Conservation (phyloP, 495 filamentous ascomycete species). For the Chaetomium cochliodes region DNA sequence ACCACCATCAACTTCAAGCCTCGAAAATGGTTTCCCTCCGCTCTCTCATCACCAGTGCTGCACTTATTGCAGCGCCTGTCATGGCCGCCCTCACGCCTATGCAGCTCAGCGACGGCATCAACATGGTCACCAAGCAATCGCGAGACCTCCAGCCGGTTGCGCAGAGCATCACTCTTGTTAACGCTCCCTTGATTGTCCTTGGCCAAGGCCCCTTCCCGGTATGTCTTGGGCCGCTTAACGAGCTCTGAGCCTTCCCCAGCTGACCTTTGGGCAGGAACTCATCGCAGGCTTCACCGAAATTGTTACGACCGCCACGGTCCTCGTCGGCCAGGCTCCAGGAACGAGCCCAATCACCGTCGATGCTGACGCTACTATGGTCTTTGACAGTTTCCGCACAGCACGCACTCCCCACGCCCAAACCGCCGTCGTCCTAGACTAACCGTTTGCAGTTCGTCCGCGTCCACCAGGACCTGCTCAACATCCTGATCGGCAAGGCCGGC, state of each 20-base stretch:
- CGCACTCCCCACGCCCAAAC: too few species aligned
- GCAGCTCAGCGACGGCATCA: slow-evolving; percentile 31
- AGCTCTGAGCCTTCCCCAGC: too few species aligned
- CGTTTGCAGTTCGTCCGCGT: background rate
- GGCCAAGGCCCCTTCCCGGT: slow-evolving; percentile 34
- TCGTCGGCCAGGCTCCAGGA: background rate
- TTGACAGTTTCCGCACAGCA: background rate
- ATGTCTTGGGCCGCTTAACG: background rate
- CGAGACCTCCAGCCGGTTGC: slow-evolving; percentile 31
- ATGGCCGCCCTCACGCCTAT: slow-evolving; percentile 22
- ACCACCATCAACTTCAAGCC: background rate
- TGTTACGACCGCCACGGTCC: background rate
- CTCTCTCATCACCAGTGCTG: slow-evolving; percentile 9
- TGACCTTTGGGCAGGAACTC: background rate
- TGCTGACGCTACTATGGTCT: background rate
- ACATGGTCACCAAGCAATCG: slow-evolving; percentile 27
- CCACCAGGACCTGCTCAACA: background rate
- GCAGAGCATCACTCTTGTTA: slow-evolving; percentile 32
- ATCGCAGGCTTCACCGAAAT: background rate
- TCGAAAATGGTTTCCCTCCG: slow-evolving; percentile 37
- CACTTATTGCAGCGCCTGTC: slow-evolving; percentile 19
- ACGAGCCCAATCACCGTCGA: background rate
- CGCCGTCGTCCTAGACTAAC: too few species aligned
- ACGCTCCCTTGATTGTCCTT: slow-evolving; percentile 29
- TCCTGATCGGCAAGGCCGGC: slow-evolving; percentile 11